phyloP scores from a whole-genome alignment of 2,329 filamentous ascomycete genomes.

The Dryadomyces quercus-mongolicae region DNA sequence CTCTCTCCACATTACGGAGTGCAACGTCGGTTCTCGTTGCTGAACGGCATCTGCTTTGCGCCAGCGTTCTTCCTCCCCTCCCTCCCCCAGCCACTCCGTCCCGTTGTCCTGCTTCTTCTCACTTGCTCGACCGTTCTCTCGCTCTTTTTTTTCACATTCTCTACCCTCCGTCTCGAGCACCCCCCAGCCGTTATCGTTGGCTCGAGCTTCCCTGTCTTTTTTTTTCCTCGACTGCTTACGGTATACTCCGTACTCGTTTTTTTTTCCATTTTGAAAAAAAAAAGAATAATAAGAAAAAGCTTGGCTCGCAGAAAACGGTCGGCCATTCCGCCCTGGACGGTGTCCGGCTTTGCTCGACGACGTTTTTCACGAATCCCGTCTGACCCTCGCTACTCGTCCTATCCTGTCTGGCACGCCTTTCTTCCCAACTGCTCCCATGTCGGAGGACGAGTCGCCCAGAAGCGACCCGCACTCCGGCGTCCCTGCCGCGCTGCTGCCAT shows the following conservation, averaged over 20 bases:
- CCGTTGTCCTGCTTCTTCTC: not conserved
- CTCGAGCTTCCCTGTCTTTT: not conserved
- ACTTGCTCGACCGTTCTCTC: not conserved
- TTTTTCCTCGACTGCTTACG: not conserved
- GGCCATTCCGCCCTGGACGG: too few species aligned
- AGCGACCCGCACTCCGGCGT: slow-evolving; percentile 9
- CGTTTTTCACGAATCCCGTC: not conserved
- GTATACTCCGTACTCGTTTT: too few species aligned
- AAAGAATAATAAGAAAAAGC: too few species aligned
- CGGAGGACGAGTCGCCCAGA: slow-evolving; percentile 18
- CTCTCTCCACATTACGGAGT: not conserved
- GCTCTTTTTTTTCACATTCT: too few species aligned
- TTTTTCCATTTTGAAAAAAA: too few species aligned
- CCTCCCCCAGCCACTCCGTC: slow-evolving; percentile 2
- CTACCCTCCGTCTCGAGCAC: not conserved
- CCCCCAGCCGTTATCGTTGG: not conserved
- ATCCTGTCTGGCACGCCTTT: not conserved
- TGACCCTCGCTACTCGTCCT: not conserved
- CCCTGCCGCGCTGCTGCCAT: slow-evolving; percentile 7
- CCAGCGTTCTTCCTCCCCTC: not conserved
- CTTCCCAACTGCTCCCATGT: slow-evolving; percentile 15
- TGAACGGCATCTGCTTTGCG: not conserved
- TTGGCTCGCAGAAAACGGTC: too few species aligned
- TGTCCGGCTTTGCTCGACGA: not conserved
- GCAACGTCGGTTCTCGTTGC: not conserved